Base-by-base conservation (phyloP, 2,329 filamentous ascomycete species). In the Diaporthe helianthi region DNA sequence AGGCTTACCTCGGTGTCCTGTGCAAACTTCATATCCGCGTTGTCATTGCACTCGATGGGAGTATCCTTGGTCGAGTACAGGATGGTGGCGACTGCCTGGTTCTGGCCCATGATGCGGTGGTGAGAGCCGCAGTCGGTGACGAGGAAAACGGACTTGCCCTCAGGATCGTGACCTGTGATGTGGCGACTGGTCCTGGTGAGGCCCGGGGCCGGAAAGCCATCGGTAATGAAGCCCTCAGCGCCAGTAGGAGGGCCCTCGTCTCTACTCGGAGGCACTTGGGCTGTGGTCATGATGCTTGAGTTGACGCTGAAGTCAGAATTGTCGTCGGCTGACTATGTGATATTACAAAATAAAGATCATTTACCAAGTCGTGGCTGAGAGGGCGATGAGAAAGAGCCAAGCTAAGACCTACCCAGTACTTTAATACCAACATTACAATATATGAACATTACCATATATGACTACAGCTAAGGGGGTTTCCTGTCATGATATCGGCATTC, bases 71-170 rank as follows among this genome's bases (percentile, higher is more conserved):
- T 78, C 9, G 75, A 76, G 69, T 76, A 76, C 15, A 77, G 15
- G 38, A 76, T 77, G 55, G 76, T 77, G 36, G 73, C 73, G 10
- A 77, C 26, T 5, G 75, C 76, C n/a, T 72, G 68, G 26, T 73
- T 60, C 2, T 77, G 66, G 4, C 60, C 75, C 38, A 78, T 72
- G 24, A 73, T 55, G 4, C 68, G 67, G 38, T 78, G 72, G 67
- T 79, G 77, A n/a, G 75, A 75, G 5, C 76, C 76, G 29, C 12
- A 24, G 52, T 78, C 76, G 1, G 74, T 72, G n/a, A 15, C 10
- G 1, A 78, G 68, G 63, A 78, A 78, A 1, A 76, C 52, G 0
- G 67, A 69, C 51, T 77, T 72, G 22, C 77, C 76, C 19, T 73
- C 44, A 4, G 44, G 13, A 33, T 47, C 36, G 26, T 74, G 68